These are phyloP conservation scores for Miscanthus lutarioriparius DNA, from an alignment of 176 grass and related monocot species.

Conservation along the genomic window DNA sequence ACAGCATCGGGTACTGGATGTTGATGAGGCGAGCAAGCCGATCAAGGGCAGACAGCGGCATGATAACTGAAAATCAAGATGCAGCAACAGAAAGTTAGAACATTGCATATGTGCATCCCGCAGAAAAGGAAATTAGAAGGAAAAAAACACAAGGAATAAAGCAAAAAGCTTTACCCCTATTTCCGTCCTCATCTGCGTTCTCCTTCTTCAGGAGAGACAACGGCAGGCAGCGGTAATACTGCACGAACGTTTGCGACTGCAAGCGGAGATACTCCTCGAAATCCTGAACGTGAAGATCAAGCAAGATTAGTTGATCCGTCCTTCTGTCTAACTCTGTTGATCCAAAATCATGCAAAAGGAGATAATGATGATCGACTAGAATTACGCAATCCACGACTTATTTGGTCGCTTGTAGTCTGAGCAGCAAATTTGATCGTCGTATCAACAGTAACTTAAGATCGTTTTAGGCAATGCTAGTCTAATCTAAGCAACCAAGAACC, in stretches of 20 bases:
- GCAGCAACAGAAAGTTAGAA: neutral
- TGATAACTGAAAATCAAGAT: slow-evolving; percentile 45
- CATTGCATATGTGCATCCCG: neutral
- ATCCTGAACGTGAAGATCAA: slow-evolving; percentile 12
- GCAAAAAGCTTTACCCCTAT: neutral
- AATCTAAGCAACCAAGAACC: neutral
- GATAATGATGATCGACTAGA: neutral
- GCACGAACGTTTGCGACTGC: neutral
- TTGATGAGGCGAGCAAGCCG: slow-evolving; percentile 37
- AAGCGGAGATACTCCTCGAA: slow-evolving; percentile 16
- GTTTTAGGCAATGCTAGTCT: neutral
- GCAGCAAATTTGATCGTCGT: neutral
- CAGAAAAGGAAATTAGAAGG: no score
- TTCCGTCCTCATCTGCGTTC: neutral
- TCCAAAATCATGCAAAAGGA: neutral
- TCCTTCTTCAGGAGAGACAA: neutral
- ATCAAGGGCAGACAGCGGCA: slow-evolving; percentile 77
- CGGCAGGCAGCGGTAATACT: slow-evolving; percentile 30
- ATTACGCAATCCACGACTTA: no score
- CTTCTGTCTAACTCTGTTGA: neutral
- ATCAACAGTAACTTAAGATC: neutral
- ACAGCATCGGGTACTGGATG: slow-evolving; percentile 59
- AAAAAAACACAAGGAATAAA: no score
- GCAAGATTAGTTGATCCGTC: neutral
- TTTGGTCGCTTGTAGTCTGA: neutral